Conservation (phyloP, 1,284 basidiomycete genomes). For the Veloboletus limbatus region DNA sequence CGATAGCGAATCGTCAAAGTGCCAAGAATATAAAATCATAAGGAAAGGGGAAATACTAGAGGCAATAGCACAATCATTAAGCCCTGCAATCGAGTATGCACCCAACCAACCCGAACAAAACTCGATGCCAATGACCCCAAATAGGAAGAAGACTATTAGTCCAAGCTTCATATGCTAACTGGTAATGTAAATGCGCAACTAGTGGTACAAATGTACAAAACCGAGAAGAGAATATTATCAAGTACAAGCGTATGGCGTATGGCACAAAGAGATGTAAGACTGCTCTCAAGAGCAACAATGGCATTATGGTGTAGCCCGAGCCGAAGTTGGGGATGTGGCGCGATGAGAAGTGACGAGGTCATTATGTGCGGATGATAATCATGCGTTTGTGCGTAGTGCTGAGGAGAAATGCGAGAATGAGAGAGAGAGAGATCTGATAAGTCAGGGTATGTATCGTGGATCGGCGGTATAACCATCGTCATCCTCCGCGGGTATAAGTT, state of each 20-base stretch:
- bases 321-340: conserved; percentile 23
- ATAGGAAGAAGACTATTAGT: conserved; percentile 30
- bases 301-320: conserved; percentile 18
- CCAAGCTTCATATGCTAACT: conserved; percentile 33
- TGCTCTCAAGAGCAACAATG: conserved; percentile 12
- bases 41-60: conserved; percentile 20
- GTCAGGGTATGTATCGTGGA: conserved; percentile 37
- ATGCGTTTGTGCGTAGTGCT: conserved; percentile 25
- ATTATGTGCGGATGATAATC: conserved; percentile 29
- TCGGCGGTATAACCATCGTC: conserved; percentile 33
- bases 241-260: conserved; percentile 36
- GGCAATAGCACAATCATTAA: conserved; percentile 32
- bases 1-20: conserved; percentile 26
- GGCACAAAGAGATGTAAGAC: conserved; percentile 28
- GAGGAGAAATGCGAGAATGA: conserved; percentile 24
- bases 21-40: conserved; percentile 34
- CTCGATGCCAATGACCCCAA: conserved; percentile 30
- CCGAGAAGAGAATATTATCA: conserved; percentile 28
- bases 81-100: conserved; percentile 30
- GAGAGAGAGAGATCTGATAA: conserved; percentile 26
- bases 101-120: conserved; percentile 27
- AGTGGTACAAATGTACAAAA: conserved; percentile 34
- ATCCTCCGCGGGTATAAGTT: conserved; percentile 32
- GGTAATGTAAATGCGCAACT: conserved; percentile 37
- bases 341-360: conserved; percentile 31